Evolutionary conservation across 2,329 filamentous ascomycete genomes (phyloP).

Genomic region (Botrytis paeoniae): DNA sequence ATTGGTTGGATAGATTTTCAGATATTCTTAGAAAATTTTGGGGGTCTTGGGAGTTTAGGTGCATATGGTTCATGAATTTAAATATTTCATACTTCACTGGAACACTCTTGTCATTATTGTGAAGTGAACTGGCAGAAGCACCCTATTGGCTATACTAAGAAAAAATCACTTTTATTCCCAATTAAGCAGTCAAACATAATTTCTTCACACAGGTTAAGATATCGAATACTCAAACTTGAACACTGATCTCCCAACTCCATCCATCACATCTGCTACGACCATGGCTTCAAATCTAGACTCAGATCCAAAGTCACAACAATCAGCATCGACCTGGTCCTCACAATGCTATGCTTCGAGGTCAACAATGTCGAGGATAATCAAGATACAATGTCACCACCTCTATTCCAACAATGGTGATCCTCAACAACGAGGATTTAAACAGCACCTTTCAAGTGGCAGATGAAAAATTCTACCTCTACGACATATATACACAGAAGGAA

Average conservation of each 20-base stretch:
- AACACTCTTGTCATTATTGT: background rate
- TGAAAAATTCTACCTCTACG: background rate
- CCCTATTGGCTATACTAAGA: fast-evolving
- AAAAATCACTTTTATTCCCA: background rate
- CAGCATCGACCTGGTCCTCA: background rate
- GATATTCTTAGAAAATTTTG: background rate
- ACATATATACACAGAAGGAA: background rate
- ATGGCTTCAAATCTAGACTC: background rate
- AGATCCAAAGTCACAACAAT: background rate
- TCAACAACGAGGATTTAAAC: background rate
- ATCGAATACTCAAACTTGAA: background rate
- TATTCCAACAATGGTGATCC: background rate
- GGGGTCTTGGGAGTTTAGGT: background rate
- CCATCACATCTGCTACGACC: background rate
- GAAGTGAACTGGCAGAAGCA: background rate
- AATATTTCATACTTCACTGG: background rate
- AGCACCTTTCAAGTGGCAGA: background rate
- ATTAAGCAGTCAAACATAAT: background rate
- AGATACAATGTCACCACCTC: background rate
- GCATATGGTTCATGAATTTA: background rate
- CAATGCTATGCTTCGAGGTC: background rate
- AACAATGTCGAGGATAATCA: background rate
- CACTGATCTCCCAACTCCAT: background rate
- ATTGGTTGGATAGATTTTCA: background rate
- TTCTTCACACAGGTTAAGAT: background rate